Percentiles rank a stretch among this genome's conserved stretches.
phyloP scores from a whole-genome alignment of 257 asterid species.

The Gentiana macrophylla region DNA sequence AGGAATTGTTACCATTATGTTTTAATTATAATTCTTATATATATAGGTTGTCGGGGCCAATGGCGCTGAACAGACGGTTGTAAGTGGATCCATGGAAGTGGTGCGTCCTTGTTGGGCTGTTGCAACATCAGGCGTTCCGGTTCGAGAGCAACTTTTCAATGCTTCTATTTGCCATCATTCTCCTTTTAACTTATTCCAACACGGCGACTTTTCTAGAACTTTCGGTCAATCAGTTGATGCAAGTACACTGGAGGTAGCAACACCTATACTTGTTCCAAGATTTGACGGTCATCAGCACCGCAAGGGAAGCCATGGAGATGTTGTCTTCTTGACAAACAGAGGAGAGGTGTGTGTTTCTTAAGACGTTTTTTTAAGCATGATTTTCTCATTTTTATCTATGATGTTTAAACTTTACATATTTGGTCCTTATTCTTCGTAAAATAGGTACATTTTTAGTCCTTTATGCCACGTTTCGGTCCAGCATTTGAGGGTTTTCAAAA shows the following conservation, averaged over 20 bases:
- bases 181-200: conserved; percentile 79
- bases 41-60: conserved; percentile 85
- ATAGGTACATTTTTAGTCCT: too few species aligned
- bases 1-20: background rate
- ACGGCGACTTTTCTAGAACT: conserved; percentile 70
- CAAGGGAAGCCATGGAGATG: conserved; percentile 89
- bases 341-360: conserved; percentile 67
- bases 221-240: conserved; percentile 47
- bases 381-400: too few species aligned
- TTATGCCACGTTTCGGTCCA: too few species aligned
- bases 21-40: background rate
- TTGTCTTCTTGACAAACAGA: conserved; percentile 81
- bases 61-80: conserved; percentile 93
- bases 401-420: too few species aligned
- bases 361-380: background rate
- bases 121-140: conserved; percentile 96
- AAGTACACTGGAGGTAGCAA: conserved; percentile 79
- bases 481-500: too few species aligned
- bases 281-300: conserved; percentile 86
- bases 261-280: conserved; percentile 81
- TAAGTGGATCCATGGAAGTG: conserved; percentile 93
- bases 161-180: conserved; percentile 93
- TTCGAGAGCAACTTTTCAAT: conserved; percentile 90
- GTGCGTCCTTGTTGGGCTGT: conserved; percentile 98
- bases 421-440: too few species aligned